phyloP scores from a whole-genome alignment of 129 eudicot species.

The Flaveria ramosissima region DNA sequence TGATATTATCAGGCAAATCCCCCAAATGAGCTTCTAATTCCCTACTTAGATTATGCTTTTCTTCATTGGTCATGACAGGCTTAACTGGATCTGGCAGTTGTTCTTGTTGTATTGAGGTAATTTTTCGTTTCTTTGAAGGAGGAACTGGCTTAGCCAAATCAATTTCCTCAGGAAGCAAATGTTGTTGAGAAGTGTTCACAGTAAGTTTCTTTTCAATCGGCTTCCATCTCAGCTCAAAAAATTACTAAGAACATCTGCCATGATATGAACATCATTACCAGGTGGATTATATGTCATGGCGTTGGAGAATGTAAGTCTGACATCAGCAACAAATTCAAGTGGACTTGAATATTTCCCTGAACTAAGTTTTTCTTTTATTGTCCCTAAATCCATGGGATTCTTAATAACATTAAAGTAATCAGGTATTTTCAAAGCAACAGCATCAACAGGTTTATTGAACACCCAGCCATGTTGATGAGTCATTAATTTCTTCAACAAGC shows the following conservation, averaged over 20 bases:
- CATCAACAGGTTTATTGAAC: constrained; percentile 77
- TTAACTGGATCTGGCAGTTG: constrained; percentile 46
- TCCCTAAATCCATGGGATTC: constrained; percentile 91
- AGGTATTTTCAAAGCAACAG: constrained; percentile 66
- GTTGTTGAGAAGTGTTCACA: constrained; percentile 29
- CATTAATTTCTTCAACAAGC: constrained; percentile 66
- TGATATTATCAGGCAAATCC: constrained; percentile 64
- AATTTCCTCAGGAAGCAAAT: constrained; percentile 37
- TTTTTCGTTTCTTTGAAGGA: constrained; percentile 62
- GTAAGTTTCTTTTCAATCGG: constrained; percentile 64
- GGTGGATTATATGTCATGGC: constrained; percentile 88
- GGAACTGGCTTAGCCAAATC: constrained; percentile 47
- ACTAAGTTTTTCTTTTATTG: constrained; percentile 58
- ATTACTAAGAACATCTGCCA: constrained; percentile 63
- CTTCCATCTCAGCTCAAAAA: constrained; percentile 71
- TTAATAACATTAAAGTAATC: constrained; percentile 74
- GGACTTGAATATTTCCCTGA: constrained; percentile 56
- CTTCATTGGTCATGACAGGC: constrained; percentile 56
- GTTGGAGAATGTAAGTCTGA: constrained; percentile 73
- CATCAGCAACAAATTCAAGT: constrained; percentile 66
- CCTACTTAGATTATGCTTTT: constrained; percentile 52
- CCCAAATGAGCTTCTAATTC: constrained; percentile 53
- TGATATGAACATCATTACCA: constrained; percentile 59
- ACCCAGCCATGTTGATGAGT: constrained; percentile 66
- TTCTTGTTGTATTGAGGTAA: constrained; percentile 39